Conservation (phyloP, 2,329 filamentous ascomycete species). For the Raffaelea ambrosiae region DNA sequence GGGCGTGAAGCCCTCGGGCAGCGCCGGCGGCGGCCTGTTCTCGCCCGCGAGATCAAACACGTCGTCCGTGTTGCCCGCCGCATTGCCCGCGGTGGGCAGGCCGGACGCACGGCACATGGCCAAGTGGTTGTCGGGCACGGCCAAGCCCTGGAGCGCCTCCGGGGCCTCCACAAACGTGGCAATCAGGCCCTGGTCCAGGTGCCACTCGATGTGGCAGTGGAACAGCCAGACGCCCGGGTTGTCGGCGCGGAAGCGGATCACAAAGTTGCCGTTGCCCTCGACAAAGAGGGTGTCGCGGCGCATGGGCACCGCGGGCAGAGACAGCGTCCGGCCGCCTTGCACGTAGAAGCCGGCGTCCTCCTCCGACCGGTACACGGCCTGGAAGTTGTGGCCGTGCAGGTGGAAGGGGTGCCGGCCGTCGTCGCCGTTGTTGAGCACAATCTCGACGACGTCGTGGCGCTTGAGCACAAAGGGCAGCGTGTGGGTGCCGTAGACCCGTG, state of each 20-base stretch:
- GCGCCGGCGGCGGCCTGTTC: slow-evolving; percentile 9
- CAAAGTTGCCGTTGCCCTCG: slow-evolving; percentile 37
- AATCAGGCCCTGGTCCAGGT: slow-evolving; percentile 37
- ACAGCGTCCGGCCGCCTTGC: slow-evolving; percentile 23
- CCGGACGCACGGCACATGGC: slow-evolving; percentile 40
- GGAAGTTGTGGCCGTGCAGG: slow-evolving; percentile 15
- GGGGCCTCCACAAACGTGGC: slow-evolving; percentile 39
- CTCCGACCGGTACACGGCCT: slow-evolving; percentile 46
- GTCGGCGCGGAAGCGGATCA: slow-evolving; percentile 41
- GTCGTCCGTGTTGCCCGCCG: slow-evolving; percentile 15
- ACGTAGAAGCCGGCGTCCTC: slow-evolving; percentile 48
- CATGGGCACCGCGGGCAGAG: slow-evolving; percentile 49
- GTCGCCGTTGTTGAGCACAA: slow-evolving; percentile 41
- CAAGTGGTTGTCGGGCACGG: slow-evolving; percentile 51
- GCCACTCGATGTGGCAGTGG: slow-evolving; percentile 49
- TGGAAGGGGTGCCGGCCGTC: slow-evolving; percentile 14
- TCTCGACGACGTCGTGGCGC: slow-evolving; percentile 59
- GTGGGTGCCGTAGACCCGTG: slow-evolving; percentile 55
- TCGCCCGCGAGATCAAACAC: slow-evolving; percentile 18
- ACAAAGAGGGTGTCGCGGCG: slow-evolving; percentile 33
- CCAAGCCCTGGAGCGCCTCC: slow-evolving; percentile 32
- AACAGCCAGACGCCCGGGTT: slow-evolving; percentile 39
- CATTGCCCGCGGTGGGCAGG: slow-evolving; percentile 15
- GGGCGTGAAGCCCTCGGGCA: slow-evolving; percentile 39
- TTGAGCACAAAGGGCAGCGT: slow-evolving; percentile 60